Evolutionary conservation across 208 protist species (phyloP).

Genomic region (Wallacemonas sp.): DNA sequence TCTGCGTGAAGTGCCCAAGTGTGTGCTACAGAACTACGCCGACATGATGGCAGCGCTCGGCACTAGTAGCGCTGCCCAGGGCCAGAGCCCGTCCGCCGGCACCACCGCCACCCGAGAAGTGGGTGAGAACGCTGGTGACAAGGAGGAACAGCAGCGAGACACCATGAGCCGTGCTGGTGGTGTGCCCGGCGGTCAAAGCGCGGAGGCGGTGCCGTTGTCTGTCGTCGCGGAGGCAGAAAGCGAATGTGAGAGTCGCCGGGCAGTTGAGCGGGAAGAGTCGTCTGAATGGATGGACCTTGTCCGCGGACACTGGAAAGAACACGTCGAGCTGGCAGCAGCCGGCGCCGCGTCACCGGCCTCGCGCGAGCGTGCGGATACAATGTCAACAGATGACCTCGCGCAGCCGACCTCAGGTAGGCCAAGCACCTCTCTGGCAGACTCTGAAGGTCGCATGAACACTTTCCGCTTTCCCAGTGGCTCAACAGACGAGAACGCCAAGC

Average conservation of each 20-base stretch:
- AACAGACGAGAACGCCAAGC: neutral
- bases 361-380: no score
- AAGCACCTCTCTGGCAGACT: neutral
- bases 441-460: neutral
- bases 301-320: neutral
- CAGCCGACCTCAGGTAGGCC: neutral
- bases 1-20: neutral
- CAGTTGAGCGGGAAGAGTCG: neutral
- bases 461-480: neutral
- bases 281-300: neutral
- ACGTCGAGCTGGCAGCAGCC: neutral
- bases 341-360: neutral
- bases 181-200: no score
- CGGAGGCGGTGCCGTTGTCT: neutral
- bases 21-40: neutral
- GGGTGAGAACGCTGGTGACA: no score
- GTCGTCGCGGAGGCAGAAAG: neutral
- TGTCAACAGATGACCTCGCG: neutral
- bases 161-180: no score
- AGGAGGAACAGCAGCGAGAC: no score
- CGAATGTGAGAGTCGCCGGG: neutral
- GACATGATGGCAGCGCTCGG: neutral
- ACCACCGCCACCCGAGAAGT: neutral
- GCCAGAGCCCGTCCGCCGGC: no score
- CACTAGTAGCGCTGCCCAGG: neutral